Conservation (phyloP, 2,329 filamentous ascomycete genomes). For the Hymenoscyphus infarciens region DNA sequence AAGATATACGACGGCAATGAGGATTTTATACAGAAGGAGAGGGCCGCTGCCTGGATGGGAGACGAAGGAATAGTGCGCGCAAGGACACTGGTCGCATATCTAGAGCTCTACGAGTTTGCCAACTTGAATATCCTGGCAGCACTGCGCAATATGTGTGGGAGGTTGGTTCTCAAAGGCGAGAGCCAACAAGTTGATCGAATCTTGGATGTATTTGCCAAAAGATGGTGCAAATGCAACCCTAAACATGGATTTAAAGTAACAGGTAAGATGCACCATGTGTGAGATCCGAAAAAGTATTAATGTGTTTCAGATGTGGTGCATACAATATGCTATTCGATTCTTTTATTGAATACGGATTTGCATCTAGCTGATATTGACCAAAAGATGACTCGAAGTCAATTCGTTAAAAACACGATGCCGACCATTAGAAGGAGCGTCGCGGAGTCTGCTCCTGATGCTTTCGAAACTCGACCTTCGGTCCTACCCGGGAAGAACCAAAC, state of each 20-base stretch:
- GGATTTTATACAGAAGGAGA: conserved; percentile 72
- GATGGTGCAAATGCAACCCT: conserved; percentile 93
- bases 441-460: conserved; percentile 67
- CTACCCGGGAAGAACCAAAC: conserved; percentile 40
- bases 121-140: conserved; percentile 75
- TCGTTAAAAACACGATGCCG: conserved; percentile 93
- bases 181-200: conserved; percentile 97
- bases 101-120: conserved; percentile 86
- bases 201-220: conserved; percentile 78
- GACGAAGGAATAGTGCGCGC: conserved; percentile 62
- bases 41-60: conserved; percentile 78
- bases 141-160: conserved; percentile 75
- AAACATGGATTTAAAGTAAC: conserved; percentile 88
- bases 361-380: conserved; percentile 92
- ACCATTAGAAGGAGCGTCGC: conserved; percentile 75
- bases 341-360: conserved; percentile 92
- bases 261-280: conserved; percentile 50
- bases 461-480: conserved; percentile 52
- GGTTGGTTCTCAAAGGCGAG: conserved; percentile 81
- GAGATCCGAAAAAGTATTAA: conserved; percentile 16
- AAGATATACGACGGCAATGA: conserved; percentile 84
- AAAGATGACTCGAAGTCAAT: conserved; percentile 94
- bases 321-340: conserved; percentile 93
- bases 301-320: conserved; percentile 75
- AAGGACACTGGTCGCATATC: conserved; percentile 69